Conservation (phyloP, 495 filamentous ascomycete genomes). For the Collariella sp. region DNA sequence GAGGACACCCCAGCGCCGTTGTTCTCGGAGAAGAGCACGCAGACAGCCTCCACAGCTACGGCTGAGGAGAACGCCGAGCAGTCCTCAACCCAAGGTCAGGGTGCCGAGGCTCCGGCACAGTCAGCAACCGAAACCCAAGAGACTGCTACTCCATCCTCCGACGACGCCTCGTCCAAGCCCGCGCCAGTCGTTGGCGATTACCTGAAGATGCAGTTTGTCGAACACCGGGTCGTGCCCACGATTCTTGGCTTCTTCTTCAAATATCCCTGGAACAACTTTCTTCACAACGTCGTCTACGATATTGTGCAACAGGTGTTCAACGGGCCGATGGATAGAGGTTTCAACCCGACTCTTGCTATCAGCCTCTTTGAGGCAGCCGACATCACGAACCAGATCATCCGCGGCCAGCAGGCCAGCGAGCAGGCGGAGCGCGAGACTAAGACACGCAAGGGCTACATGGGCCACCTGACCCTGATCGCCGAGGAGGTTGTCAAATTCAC, state of each 20-base stretch:
- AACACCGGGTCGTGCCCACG: slow-evolving; percentile 88
- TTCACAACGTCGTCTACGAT: slow-evolving; percentile 99
- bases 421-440: slow-evolving; percentile 69
- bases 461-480: slow-evolving; percentile 91
- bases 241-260: slow-evolving; percentile 97
- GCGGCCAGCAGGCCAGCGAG: slow-evolving; percentile 81
- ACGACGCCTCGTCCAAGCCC: slow-evolving; percentile 11
- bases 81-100: background rate
- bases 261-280: slow-evolving; percentile 99
- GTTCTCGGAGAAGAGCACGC: slow-evolving; percentile 37
- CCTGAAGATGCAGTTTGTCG: slow-evolving; percentile 94
- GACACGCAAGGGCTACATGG: slow-evolving; percentile 97
- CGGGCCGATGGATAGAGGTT: slow-evolving; percentile 92
- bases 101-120: background rate
- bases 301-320: slow-evolving; percentile 99
- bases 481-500: slow-evolving; percentile 99
- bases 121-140: slow-evolving; percentile 8
- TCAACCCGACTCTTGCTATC: slow-evolving; percentile 84
- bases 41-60: background rate
- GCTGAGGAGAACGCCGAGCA: background rate
- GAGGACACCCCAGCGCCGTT: slow-evolving; percentile 64
- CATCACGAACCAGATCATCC: slow-evolving; percentile 84
- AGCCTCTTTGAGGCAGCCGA: slow-evolving; percentile 84
- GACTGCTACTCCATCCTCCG: slow-evolving; percentile 8
- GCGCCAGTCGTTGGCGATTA: slow-evolving; percentile 94